phyloP scores from a whole-genome alignment of 1,284 basidiomycete species.

The Ceratobasidium sp. region DNA sequence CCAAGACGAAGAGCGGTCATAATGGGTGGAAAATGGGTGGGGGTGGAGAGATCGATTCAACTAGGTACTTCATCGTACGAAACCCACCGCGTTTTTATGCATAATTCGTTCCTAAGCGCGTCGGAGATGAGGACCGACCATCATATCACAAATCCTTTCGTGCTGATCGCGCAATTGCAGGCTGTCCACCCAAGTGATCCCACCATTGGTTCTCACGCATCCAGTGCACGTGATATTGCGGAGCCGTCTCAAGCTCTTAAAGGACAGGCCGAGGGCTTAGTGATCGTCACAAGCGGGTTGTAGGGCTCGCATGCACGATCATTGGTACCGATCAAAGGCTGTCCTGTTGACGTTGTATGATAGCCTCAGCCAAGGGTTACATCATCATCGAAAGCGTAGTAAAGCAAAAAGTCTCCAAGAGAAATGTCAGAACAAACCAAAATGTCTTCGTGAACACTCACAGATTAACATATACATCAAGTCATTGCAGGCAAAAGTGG shows the following conservation, averaged over 20 bases:
- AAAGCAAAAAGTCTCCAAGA: conserved; percentile 23
- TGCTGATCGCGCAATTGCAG: conserved; percentile 44
- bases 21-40: conserved; percentile 32
- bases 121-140: conserved; percentile 35
- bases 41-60: conserved; percentile 5
- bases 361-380: conserved; percentile 17
- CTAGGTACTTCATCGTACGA: background rate
- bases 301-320: conserved; percentile 3
- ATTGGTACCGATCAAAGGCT: conserved; percentile 15
- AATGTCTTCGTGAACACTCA: background rate
- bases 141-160: conserved; percentile 3
- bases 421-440: conserved; percentile 6
- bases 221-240: conserved; percentile 27
- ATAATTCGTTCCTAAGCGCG: background rate
- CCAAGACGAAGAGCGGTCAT: conserved; percentile 76
- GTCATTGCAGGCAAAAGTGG: background rate
- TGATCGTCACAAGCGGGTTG: conserved; percentile 3
- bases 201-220: conserved; percentile 40
- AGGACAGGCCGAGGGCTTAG: background rate
- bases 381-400: conserved; percentile 37
- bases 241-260: background rate
- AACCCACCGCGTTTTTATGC: conserved; percentile 25
- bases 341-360: background rate
- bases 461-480: conserved; percentile 34
- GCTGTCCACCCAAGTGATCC: conserved; percentile 22